These are phyloP conservation scores for Saccharomycopsis fibuligera DNA, from an alignment of 805 yeast genomes.

Conservation along the genomic window DNA sequence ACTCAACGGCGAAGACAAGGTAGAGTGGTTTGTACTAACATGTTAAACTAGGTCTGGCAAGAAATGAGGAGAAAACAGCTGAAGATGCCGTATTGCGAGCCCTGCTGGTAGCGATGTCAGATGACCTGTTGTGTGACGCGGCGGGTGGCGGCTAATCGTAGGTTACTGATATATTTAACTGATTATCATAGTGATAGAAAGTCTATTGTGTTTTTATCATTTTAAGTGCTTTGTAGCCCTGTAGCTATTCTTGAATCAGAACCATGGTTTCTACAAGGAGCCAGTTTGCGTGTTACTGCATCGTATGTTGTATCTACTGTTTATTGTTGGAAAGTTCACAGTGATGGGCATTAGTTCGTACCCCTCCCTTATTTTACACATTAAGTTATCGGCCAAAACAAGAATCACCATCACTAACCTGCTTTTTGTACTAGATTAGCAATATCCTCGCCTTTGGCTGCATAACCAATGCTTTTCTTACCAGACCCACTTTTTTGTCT, in stretches of 20 bases:
- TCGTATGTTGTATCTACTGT: not conserved
- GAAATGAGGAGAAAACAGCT: constrained; percentile 8
- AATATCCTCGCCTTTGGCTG: constrained; percentile 30
- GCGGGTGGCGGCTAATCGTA: too few species aligned
- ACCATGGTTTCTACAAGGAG: not conserved
- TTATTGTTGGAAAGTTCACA: not conserved
- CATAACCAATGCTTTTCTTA: constrained; percentile 24
- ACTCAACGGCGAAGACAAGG: not conserved
- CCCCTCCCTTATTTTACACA: not conserved
- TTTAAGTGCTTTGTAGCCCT: too few species aligned
- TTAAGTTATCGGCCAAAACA: not conserved
- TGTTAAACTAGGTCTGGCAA: constrained; percentile 6
- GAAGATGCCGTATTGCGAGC: too few species aligned
- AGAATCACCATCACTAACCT: too few species aligned
- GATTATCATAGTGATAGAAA: too few species aligned
- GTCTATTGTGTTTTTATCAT: too few species aligned
- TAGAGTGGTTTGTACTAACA: not conserved
- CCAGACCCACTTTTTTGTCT: constrained; percentile 30
- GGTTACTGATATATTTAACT: too few species aligned
- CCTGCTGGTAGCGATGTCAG: too few species aligned
- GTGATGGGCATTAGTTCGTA: not conserved
- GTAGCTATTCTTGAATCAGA: too few species aligned
- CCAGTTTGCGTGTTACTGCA: not conserved
- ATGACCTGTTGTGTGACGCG: too few species aligned
- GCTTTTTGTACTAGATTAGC: constrained; percentile 25